Evolutionary conservation across 2,329 filamentous ascomycete genomes (phyloP).

Genomic region (Aspergillus tubingensis): DNA sequence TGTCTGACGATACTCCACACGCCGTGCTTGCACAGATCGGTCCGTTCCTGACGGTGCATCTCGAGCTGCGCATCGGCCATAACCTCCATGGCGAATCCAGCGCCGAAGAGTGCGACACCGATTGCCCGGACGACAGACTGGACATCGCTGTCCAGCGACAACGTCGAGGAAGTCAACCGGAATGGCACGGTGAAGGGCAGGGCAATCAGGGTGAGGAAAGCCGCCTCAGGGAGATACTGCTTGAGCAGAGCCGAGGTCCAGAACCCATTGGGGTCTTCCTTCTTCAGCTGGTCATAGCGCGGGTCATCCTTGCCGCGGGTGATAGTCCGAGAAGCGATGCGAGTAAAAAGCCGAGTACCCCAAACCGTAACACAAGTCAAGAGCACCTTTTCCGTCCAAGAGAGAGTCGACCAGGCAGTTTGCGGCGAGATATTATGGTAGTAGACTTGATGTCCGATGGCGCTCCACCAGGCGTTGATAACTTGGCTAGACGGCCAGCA

Average conservation of each 20-base stretch:
- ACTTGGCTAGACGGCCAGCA: slow-evolving; percentile 59
- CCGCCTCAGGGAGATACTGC: slow-evolving; percentile 59
- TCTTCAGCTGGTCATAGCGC: slow-evolving; percentile 56
- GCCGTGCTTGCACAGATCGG: slow-evolving; percentile 54
- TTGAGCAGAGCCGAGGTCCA: slow-evolving; percentile 60
- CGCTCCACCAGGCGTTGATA: slow-evolving; percentile 62
- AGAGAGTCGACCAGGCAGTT: slow-evolving; percentile 51
- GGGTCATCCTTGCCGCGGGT: slow-evolving; percentile 58
- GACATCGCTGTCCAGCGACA: slow-evolving; percentile 33
- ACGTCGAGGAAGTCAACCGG: slow-evolving; percentile 32
- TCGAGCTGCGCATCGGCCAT: slow-evolving; percentile 61
- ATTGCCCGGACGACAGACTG: slow-evolving; percentile 37
- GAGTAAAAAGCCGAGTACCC: slow-evolving; percentile 59
- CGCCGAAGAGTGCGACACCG: slow-evolving; percentile 58
- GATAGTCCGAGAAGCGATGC: slow-evolving; percentile 53
- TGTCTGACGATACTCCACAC: slow-evolving; percentile 65
- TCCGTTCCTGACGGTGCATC: slow-evolving; percentile 49
- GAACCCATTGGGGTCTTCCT: slow-evolving; percentile 50
- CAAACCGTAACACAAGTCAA: slow-evolving; percentile 60
- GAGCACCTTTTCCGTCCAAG: slow-evolving; percentile 58
- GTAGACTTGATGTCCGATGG: slow-evolving; percentile 55
- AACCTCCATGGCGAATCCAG: slow-evolving; percentile 59
- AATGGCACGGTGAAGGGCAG: slow-evolving; percentile 61
- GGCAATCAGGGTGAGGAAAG: slow-evolving; percentile 59
- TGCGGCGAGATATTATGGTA: slow-evolving; percentile 49